Base-by-base conservation (phyloP, 306 rosid species). In the Quercus glauca region DNA sequence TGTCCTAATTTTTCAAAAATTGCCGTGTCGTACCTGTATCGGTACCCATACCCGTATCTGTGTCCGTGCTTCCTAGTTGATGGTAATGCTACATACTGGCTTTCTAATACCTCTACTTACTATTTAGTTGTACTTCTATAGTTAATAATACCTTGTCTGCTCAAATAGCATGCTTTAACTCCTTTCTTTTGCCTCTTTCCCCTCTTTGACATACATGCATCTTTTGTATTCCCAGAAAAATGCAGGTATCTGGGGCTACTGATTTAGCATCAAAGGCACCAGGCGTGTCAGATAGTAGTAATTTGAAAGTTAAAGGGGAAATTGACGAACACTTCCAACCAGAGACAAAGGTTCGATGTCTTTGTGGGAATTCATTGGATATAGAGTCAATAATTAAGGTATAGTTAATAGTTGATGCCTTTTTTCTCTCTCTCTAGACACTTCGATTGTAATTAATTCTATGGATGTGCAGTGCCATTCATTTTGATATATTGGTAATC, bases 231-330 rank as follows among this genome's bases (percentile, higher is more conserved):
- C 55, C 45, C 90, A 96, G 99, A 87, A 96, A 96, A 89, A 93
- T 96, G 98, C 96, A 96, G 87, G 90, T 88, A 78, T 83, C 99
- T 59, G 94, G 97, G 83, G 97, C 99, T 76, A 83, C 96, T 33
- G 99, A 93, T 79, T 87, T 93, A 82, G 96, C 98, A 58, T 89
- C 98, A 61, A 95, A 90, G 87, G 94, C 93, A 14, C 97, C 87
- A 78, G 90, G 92, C 59, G 82, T 81, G 76, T 91, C 98, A 29
- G 98, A 95, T 86, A 87, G 92, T 75, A 89, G 99, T 81, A 91
- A 67, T 81, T 88, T 88, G 79, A 92, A 93, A 88, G 77, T 86
- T 76, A 96, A 90, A 89, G 96, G 90, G 55, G 98, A 90, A 88
- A 76, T 84, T 76, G 98, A 88, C 6, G 99, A 93, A 49, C 86